Base-by-base conservation (phyloP, 1,284 basidiomycete genomes). In the Xerocomus cyaneibrunnescens region DNA sequence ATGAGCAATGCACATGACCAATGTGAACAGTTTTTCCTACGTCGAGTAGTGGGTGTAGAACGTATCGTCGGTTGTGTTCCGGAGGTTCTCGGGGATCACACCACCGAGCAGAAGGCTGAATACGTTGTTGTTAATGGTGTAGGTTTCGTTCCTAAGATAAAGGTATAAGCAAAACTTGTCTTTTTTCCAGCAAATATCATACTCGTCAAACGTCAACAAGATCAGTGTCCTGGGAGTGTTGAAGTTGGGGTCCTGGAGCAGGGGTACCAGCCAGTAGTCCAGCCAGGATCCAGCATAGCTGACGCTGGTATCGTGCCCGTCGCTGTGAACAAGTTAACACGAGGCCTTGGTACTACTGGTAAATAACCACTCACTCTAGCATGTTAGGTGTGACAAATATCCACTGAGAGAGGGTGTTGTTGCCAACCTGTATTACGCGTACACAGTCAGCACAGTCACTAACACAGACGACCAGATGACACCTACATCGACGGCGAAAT, bases 321-420 rank as follows among this genome's bases (percentile, higher is more conserved):
- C 64, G 17, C 67, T 66, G 13, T 21, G 36, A 42, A 25, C 77
- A 56, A 27, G 21, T 61, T 14, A 50, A 47, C 25, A 17, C 16
- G 27, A 22, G 3, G 12, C 3, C 32, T 9, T 8, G 12, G 7
- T 19, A 6, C 22, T 8, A 19, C 5, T 8, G 4, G 3, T 16
- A 13, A 37, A 41, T n/a, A 9, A 28, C 0, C 8, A 58, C 67
- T 5, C 21, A 64, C 66, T 67, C 35, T 31, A 53, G 56, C 46
- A 83, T 62, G 66, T 85, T 86, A 14, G 85, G 85, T 0, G 85
- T 86, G 49, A 87, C 70, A 60, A 82, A 86, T 23, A 71, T 65
- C 80, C 81, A 85, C 59, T 85, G 83, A 7, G 84, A 79, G 25
- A 87, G 63, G 1, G 72, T 71, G 41, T 76, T 65, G 32, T 76